Evolutionary conservation across 2,329 filamentous ascomycete species (phyloP).

Genomic region (Phialocephala sp.): DNA sequence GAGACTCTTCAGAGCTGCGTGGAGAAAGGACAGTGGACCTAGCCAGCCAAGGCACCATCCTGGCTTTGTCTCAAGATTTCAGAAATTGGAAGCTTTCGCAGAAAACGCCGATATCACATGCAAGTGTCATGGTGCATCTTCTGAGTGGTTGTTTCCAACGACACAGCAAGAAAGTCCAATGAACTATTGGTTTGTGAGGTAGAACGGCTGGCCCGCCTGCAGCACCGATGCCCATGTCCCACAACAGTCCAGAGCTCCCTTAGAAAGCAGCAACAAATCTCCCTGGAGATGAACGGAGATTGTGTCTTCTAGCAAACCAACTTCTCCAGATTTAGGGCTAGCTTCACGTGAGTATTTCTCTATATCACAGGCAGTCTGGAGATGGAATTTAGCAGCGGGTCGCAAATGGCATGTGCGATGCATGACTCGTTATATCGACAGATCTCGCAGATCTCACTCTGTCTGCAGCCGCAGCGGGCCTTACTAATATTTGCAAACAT

Average conservation of each 20-base stretch:
- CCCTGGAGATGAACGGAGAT: slow-evolving; percentile 25
- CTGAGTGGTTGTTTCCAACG: slow-evolving; percentile 26
- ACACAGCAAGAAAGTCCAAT: slow-evolving; percentile 19
- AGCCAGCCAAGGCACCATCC: slow-evolving; percentile 10
- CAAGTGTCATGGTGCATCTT: neutral
- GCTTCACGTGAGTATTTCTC: slow-evolving; percentile 6
- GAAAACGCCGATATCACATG: slow-evolving; percentile 21
- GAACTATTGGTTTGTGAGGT: slow-evolving; percentile 16
- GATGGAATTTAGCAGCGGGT: neutral
- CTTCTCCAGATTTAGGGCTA: slow-evolving; percentile 19
- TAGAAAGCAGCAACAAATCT: slow-evolving; percentile 12
- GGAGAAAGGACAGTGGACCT: neutral
- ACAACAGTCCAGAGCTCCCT: slow-evolving; percentile 15
- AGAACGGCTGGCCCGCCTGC: neutral
- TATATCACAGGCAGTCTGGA: slow-evolving; percentile 1
- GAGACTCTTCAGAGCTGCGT: slow-evolving; percentile 1
- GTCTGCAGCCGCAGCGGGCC: neutral
- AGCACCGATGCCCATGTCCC: neutral
- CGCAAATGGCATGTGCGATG: neutral
- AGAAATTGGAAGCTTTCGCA: neutral
- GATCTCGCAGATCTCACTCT: slow-evolving; percentile 11
- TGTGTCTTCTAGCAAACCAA: slow-evolving; percentile 7
- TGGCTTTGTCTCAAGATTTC: slow-evolving; percentile 3
- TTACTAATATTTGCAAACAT: slow-evolving; percentile 1
- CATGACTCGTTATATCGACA: slow-evolving; percentile 11